phyloP scores from a whole-genome alignment of 2,329 filamentous ascomycete genomes.

The Kalmusia sp. region DNA sequence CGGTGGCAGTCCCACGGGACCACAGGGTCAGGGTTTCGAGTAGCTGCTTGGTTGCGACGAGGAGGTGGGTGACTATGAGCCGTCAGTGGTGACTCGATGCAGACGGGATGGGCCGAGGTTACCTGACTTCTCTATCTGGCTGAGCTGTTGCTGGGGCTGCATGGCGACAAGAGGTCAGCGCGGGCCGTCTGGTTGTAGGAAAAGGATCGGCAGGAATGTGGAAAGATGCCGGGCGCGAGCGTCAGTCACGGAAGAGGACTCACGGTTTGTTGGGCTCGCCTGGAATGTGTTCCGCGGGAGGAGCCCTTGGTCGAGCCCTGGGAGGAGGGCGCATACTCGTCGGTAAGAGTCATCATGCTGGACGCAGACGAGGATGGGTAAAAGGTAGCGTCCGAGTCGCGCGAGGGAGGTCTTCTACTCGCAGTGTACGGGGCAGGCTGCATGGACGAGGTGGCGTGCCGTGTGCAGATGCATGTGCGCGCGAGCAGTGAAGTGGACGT shows the following conservation, averaged over 20 bases:
- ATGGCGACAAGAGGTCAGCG: constrained; percentile 11
- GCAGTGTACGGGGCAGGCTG: constrained; percentile 18
- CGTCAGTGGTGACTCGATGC: constrained; percentile 5
- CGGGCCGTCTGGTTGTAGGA: not conserved
- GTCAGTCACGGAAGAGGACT: constrained; percentile 20
- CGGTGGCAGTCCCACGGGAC: constrained; percentile 90
- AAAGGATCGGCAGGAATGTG: not conserved
- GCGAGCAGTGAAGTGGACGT: not conserved
- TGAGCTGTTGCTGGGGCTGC: constrained; percentile 77
- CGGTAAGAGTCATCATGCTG: constrained; percentile 33
- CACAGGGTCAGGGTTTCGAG: constrained; percentile 97
- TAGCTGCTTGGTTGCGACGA: constrained; percentile 96
- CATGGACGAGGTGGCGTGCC: constrained; percentile 13
- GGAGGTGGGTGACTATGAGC: constrained; percentile 72
- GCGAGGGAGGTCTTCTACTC: constrained; percentile 18
- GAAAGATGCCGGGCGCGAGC: not conserved
- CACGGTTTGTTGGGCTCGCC: constrained; percentile 45
- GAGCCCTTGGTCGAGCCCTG: constrained; percentile 62
- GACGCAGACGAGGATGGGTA: constrained; percentile 18
- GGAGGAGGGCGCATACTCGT: constrained; percentile 41
- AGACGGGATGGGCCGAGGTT: not conserved
- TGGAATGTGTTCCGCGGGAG: constrained; percentile 62
- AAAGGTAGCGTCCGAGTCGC: constrained; percentile 25
- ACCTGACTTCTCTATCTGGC: constrained; percentile 93
- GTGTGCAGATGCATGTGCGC: not conserved